Conservation (phyloP, 208 protist species). For the Trypanosoma vivax region DNA sequence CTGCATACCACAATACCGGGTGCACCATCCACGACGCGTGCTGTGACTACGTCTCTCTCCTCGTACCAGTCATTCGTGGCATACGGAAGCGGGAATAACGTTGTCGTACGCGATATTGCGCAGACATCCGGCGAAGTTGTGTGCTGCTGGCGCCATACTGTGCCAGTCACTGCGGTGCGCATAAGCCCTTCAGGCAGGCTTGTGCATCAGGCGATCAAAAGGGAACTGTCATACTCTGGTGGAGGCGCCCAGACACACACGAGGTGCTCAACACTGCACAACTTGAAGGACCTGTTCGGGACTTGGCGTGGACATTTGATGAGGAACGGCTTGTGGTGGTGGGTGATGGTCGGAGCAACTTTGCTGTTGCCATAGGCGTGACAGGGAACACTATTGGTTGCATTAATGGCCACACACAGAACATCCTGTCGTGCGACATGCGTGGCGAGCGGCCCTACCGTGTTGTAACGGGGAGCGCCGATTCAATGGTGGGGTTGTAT, state of each 20-base stretch:
- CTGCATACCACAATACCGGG: slow-evolving; percentile 17
- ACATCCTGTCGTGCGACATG: slow-evolving; percentile 42
- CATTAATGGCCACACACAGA: slow-evolving; percentile 46
- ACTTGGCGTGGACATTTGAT: slow-evolving; percentile 57
- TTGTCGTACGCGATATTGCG: slow-evolving; percentile 21
- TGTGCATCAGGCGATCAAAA: slow-evolving; percentile 48
- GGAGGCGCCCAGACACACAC: slow-evolving; percentile 19
- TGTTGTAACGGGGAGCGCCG: slow-evolving; percentile 36
- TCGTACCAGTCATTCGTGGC: slow-evolving; percentile 19
- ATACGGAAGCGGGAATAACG: slow-evolving; percentile 33
- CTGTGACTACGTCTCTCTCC: slow-evolving; percentile 20
- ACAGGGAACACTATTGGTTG: slow-evolving; percentile 31
- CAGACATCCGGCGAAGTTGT: slow-evolving; percentile 3
- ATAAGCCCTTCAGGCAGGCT: slow-evolving; percentile 31
- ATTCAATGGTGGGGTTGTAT: slow-evolving; percentile 50
- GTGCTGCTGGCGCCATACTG: slow-evolving; percentile 24
- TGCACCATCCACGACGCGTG: slow-evolving; percentile 32
- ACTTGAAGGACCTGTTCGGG: slow-evolving; percentile 36
- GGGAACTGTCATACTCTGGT: slow-evolving; percentile 38
- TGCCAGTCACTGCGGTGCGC: slow-evolving; percentile 34
- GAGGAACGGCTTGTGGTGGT: slow-evolving; percentile 46
- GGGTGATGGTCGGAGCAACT: slow-evolving; percentile 46
- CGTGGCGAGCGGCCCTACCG: slow-evolving; percentile 31
- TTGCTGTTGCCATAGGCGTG: slow-evolving; percentile 24
- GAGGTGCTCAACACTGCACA: slow-evolving; percentile 25